phyloP scores from a whole-genome alignment of 2,329 filamentous ascomycete species.

The Colletotrichum scovillei region DNA sequence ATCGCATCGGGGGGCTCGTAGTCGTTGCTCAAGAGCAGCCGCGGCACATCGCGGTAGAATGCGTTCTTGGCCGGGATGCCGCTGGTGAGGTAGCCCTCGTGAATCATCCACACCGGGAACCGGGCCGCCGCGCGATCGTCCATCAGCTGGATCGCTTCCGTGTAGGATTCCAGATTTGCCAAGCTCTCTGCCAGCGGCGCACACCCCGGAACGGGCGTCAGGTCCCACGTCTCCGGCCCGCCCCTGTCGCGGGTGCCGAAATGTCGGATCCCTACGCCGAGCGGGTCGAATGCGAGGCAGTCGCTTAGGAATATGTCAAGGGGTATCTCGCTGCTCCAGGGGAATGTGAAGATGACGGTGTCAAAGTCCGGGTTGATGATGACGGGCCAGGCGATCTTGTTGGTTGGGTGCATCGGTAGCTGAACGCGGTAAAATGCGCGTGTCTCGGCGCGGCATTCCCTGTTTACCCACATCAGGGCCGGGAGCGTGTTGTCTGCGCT shows the following conservation, averaged over 20 bases:
- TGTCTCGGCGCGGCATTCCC: conserved; percentile 36
- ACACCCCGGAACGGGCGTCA: conserved; percentile 32
- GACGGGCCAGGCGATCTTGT: conserved; percentile 35
- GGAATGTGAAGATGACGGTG: conserved; percentile 37
- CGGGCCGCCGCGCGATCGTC: conserved; percentile 30
- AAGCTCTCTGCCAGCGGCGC: conserved; percentile 27
- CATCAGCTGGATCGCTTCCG: conserved; percentile 34
- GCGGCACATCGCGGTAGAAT: conserved; percentile 29
- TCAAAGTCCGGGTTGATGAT: conserved; percentile 38
- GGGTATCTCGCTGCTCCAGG: conserved; percentile 35
- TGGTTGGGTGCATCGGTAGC: conserved; percentile 36
- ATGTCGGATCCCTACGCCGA: conserved; percentile 32
- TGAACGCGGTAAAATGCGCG: conserved; percentile 38
- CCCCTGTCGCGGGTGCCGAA: conserved; percentile 32
- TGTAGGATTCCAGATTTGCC: conserved; percentile 32
- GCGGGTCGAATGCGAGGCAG: conserved; percentile 32
- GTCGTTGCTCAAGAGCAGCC: conserved; percentile 28
- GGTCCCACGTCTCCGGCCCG: conserved; percentile 34
- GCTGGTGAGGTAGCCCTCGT: conserved; percentile 33
- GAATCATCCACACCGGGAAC: conserved; percentile 36
- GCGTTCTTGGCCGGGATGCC: conserved; percentile 28
- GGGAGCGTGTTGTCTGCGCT: conserved; percentile 38
- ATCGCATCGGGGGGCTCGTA: conserved; percentile 29
- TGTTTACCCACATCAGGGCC: conserved; percentile 37
- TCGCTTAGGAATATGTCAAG: conserved; percentile 35